phyloP scores from a whole-genome alignment of 75 land plant species.

The Cryptomeria japonica region DNA sequence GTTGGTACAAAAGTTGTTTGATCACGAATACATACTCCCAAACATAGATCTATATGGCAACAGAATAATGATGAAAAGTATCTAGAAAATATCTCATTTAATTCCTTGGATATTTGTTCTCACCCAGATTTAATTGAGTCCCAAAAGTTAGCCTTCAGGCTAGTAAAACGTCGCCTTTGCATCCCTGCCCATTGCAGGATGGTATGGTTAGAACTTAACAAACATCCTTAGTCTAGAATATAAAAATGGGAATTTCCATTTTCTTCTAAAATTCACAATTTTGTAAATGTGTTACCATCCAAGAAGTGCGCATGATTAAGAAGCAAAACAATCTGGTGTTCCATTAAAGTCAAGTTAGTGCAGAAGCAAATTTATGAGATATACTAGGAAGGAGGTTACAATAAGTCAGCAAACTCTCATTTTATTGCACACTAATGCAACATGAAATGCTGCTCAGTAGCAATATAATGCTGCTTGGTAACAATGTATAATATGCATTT shows the following conservation, averaged over 20 bases:
- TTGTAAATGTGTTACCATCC: background rate
- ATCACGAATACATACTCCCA: background rate
- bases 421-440: background rate
- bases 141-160: constrained; percentile 53
- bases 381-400: background rate
- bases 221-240: background rate
- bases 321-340: background rate
- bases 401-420: background rate
- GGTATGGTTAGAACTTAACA: background rate
- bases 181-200: background rate
- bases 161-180: constrained; percentile 2
- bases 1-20: background rate
- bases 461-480: background rate
- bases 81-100: background rate
- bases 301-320: background rate
- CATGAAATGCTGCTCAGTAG: background rate
- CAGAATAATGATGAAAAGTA: background rate
- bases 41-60: background rate
- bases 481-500: background rate
- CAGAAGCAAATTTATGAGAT: background rate
- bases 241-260: background rate
- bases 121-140: constrained; percentile 70
- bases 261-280: background rate
- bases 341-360: background rate
- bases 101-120: background rate